phyloP scores from a whole-genome alignment of 1,284 basidiomycete genomes.

The Athelia psychrophila region DNA sequence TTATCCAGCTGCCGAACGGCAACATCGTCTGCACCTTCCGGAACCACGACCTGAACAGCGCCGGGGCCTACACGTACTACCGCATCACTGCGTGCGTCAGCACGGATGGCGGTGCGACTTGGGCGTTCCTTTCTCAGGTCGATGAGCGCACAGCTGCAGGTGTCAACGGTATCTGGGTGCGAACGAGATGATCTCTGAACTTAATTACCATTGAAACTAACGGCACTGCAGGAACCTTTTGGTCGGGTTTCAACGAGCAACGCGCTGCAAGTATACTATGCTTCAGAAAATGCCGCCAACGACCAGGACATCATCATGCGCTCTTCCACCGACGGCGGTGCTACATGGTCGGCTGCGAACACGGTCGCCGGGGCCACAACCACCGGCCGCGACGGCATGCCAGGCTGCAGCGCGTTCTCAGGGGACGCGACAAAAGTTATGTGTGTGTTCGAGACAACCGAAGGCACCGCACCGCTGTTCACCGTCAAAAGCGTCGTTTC shows the following conservation, averaged over 20 bases:
- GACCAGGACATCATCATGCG: slow-evolving; percentile 24
- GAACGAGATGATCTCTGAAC: background rate
- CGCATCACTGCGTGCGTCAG: slow-evolving; percentile 20
- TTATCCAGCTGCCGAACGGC: slow-evolving; percentile 17
- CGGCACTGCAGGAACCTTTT: slow-evolving; percentile 17
- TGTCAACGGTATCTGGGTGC: slow-evolving; percentile 17
- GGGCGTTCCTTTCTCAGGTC: slow-evolving; percentile 18
- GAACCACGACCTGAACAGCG: slow-evolving; percentile 18
- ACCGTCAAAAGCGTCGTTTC: slow-evolving; percentile 18
- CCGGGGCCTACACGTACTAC: slow-evolving; percentile 11
- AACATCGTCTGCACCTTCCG: slow-evolving; percentile 20
- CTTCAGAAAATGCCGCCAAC: slow-evolving; percentile 14
- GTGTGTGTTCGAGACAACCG: slow-evolving; percentile 20
- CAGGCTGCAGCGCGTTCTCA: slow-evolving; percentile 13
- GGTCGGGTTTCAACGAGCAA: slow-evolving; percentile 12
- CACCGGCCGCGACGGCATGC: slow-evolving; percentile 22
- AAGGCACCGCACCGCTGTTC: slow-evolving; percentile 13
- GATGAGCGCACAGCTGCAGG: slow-evolving; percentile 7
- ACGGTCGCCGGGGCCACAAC: slow-evolving; percentile 17
- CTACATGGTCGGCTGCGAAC: slow-evolving; percentile 13
- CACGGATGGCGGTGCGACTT: slow-evolving; percentile 15
- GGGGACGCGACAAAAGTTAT: slow-evolving; percentile 6
- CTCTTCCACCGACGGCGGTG: slow-evolving; percentile 18
- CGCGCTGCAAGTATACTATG: slow-evolving; percentile 20
- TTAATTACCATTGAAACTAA: background rate